Evolutionary conservation across 2,329 filamentous ascomycete genomes (phyloP), one percentile per base, ranked within the genome.

Genomic region (Colletotrichum aenigma): DNA sequence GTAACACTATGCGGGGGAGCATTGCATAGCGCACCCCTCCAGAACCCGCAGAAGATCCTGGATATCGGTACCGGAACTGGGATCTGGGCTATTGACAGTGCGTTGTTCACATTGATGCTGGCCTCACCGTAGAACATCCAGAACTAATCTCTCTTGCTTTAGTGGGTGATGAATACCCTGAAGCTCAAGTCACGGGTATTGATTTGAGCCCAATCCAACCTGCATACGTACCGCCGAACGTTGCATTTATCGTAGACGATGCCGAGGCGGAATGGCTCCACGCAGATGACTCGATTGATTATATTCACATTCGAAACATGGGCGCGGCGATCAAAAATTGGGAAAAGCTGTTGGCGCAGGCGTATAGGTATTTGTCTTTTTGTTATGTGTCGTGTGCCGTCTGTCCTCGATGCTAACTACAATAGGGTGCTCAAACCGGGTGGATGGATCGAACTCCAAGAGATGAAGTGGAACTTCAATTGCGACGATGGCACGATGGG

Each of bases 21-120:
- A 16, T n/a, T 70, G 4, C 71, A 74, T 8, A 28, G 26, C 26
- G 71, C 66, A 3, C 71, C 66, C 3, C 12, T 74, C 0, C 5
- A 70, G 4, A 70, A 68, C 9, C 70, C 74, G 0, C 65, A 66
- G 8, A 64, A 61, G 2, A 43, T 74, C 4, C 15, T 76, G 1
- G 74, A 76, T 6, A 15, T 76, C 4, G 71, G 74, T 9, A 76
- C 70, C 15, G 88, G 88, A 3, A 88, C 86, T 38, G 87, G 87
- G 26, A 85, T 90, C 60, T 92, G 91, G 91, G 90, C 90, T 3
- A 87, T 91, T 66, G 87, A 89, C 77, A 82, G 87, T 88, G 79
- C 30, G 84, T 82, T 48, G 9, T n/a, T n/a, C 18, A n/a, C 18
- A 48, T 48, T 48, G 38, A 48, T n/a, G 24, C 8, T 7, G 7